These are phyloP conservation scores for Hyphodiscus sp. DNA, from an alignment of 2,329 filamentous ascomycete species.

Conservation along the genomic window DNA sequence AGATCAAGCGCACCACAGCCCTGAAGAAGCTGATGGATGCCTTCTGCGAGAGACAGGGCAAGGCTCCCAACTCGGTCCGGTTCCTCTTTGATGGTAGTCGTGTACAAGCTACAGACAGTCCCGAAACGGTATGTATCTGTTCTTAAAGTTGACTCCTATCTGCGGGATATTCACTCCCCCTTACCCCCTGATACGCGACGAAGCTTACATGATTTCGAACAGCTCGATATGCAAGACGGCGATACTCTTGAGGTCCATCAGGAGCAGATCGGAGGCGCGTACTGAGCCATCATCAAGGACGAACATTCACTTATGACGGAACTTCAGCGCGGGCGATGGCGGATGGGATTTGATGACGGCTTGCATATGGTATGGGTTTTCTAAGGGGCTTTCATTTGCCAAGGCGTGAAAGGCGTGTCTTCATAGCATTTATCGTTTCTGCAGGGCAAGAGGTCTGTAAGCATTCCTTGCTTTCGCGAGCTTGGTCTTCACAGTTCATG, in stretches of 20 bases:
- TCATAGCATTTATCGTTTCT: constrained; percentile 20
- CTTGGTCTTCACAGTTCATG: background rate
- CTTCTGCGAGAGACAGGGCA: constrained; percentile 94
- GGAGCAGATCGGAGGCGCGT: constrained; percentile 82
- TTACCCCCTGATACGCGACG: background rate
- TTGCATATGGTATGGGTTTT: constrained; percentile 11
- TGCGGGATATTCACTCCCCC: background rate
- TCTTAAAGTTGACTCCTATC: background rate
- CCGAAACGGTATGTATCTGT: constrained; percentile 68
- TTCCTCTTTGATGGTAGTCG: constrained; percentile 96
- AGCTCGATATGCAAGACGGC: constrained; percentile 96
- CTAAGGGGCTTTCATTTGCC: constrained; percentile 17
- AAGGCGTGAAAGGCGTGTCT: constrained; percentile 25
- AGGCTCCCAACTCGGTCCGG: constrained; percentile 74
- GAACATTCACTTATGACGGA: constrained; percentile 3
- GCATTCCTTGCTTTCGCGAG: background rate
- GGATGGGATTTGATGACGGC: constrained; percentile 1
- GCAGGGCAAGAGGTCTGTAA: constrained; percentile 6
- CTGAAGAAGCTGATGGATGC: constrained; percentile 98
- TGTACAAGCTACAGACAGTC: constrained; percentile 82
- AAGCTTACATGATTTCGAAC: constrained; percentile 13
- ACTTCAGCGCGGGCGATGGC: background rate
- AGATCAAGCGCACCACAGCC: constrained; percentile 95
- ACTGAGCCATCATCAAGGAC: constrained; percentile 14
- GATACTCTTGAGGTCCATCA: constrained; percentile 97